phyloP scores from a whole-genome alignment of 192 early-diverging fungal genomes.

The Thoreauomyces humboldtii region DNA sequence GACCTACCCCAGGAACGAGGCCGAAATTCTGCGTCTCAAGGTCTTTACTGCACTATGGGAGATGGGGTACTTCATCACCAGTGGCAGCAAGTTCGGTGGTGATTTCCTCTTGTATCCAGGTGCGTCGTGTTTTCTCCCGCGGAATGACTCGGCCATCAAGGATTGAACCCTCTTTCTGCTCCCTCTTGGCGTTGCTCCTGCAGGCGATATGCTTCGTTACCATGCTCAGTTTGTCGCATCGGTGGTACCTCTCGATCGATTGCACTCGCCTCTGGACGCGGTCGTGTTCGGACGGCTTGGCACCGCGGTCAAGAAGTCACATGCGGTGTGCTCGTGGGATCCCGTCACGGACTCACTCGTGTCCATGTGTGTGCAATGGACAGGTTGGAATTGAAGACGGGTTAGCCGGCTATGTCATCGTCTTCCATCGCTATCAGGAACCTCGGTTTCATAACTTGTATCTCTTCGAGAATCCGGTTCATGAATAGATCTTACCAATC shows the following conservation, averaged over 20 bases:
- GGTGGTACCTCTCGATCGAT: constrained; percentile 32
- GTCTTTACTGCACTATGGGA: constrained; percentile 67
- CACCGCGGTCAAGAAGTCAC: constrained; percentile 70
- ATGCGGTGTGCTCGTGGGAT: constrained; percentile 54
- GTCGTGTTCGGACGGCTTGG: constrained; percentile 64
- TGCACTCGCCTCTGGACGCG: constrained; percentile 50
- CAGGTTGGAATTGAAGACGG: constrained; percentile 41
- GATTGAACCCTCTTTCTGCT: not conserved
- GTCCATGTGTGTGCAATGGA: constrained; percentile 49
- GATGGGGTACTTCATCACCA: constrained; percentile 64
- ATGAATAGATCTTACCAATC: too few species aligned
- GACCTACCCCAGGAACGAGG: constrained; percentile 37
- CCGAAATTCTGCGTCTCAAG: constrained; percentile 35
- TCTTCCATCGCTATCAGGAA: constrained; percentile 10
- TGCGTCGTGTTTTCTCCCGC: not conserved
- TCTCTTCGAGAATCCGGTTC: too few species aligned
- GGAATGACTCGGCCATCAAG: too few species aligned
- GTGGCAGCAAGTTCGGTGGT: constrained; percentile 81
- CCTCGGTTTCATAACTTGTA: too few species aligned
- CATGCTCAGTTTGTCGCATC: constrained; percentile 68
- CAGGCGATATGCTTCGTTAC: constrained; percentile 60
- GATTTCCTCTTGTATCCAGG: constrained; percentile 82
- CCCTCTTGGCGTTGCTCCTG: not conserved
- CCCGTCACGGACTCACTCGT: constrained; percentile 24
- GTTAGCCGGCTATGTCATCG: too few species aligned